phyloP scores from a whole-genome alignment of 2,329 filamentous ascomycete genomes.

The Conoideocrella luteorostrata region DNA sequence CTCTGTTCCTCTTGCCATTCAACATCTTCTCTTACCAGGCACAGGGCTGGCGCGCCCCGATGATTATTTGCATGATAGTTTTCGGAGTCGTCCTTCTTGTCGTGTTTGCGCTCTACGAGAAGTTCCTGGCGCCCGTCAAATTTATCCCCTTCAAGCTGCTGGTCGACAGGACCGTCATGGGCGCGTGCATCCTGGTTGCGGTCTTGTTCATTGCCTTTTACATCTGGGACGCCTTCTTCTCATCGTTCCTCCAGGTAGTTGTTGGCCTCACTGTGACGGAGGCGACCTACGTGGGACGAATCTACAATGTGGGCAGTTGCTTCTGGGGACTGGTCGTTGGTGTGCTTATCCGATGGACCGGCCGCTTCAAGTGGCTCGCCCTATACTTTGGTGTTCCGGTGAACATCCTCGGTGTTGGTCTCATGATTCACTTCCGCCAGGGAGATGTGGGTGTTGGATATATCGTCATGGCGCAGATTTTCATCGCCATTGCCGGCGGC shows the following conservation, averaged over 20 bases:
- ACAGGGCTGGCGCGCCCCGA: conserved; percentile 32
- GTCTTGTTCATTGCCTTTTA: conserved; percentile 23
- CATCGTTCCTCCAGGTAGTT: conserved; percentile 35
- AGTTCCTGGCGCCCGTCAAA: conserved; percentile 38
- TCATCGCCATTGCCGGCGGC: conserved; percentile 24
- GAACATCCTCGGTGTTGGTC: conserved; percentile 19
- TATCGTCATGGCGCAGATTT: conserved; percentile 32
- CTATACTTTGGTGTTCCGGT: conserved; percentile 24
- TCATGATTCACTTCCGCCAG: conserved; percentile 30
- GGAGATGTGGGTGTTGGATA: conserved; percentile 24
- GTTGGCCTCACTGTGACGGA: conserved; percentile 20
- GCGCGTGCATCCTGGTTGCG: conserved; percentile 17
- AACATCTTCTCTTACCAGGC: conserved; percentile 39
- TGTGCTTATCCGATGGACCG: conserved; percentile 25
- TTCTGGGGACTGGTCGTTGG: conserved; percentile 34
- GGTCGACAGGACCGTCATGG: conserved; percentile 18
- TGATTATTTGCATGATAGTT: conserved; percentile 41
- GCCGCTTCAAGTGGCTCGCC: conserved; percentile 26
- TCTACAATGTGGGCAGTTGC: conserved; percentile 29
- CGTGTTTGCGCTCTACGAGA: conserved; percentile 39
- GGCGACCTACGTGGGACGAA: conserved; percentile 26
- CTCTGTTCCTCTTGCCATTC: conserved; percentile 51
- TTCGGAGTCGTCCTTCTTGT: conserved; percentile 46
- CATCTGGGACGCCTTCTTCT: conserved; percentile 33
- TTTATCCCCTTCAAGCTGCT: conserved; percentile 39